Evolutionary conservation across 2,329 filamentous ascomycete genomes (phyloP).

Genomic region (Sclerotinia borealis): DNA sequence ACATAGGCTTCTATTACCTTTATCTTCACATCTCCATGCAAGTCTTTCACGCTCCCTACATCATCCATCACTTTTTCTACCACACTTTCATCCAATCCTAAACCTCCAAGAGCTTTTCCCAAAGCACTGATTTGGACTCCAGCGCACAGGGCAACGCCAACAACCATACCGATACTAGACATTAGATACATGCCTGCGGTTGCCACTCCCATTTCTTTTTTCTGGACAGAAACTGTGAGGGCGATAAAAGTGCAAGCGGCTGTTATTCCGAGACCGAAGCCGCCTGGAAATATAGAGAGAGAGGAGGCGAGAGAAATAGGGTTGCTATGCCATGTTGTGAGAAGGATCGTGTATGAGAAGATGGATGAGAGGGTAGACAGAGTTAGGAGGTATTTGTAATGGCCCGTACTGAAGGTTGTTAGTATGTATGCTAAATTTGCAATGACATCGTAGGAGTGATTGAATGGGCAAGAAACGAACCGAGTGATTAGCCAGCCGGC

Average conservation of each 20-base stretch:
- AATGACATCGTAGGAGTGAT: background rate
- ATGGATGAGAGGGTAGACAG: slow-evolving; percentile 45
- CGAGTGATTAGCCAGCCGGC: slow-evolving; percentile 41
- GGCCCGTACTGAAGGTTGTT: slow-evolving; percentile 40
- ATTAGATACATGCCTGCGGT: slow-evolving; percentile 43
- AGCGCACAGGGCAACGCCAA: slow-evolving; percentile 19
- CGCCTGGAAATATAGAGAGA: slow-evolving; percentile 53
- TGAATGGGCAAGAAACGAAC: background rate
- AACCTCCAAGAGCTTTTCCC: background rate
- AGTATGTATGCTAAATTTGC: background rate
- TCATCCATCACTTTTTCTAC: slow-evolving; percentile 21
- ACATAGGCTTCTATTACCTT: slow-evolving; percentile 23
- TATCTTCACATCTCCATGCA: slow-evolving; percentile 15
- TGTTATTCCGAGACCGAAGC: slow-evolving; percentile 45
- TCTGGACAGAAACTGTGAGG: slow-evolving; percentile 41
- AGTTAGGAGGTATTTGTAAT: slow-evolving; percentile 51
- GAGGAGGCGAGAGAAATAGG: slow-evolving; percentile 47
- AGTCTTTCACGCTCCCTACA: slow-evolving; percentile 16
- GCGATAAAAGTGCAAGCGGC: slow-evolving; percentile 43
- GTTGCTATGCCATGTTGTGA: slow-evolving; percentile 53
- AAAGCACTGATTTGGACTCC: slow-evolving; percentile 9
- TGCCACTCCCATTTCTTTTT: slow-evolving; percentile 43
- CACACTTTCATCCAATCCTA: slow-evolving; percentile 11
- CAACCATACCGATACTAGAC: slow-evolving; percentile 20
- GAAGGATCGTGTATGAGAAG: slow-evolving; percentile 45